A percentile compares a stretch with the other conserved stretches of the same genome.
Conservation (phyloP, 2,329 filamentous ascomycete species). For the Scleromitrula shiraiana region DNA sequence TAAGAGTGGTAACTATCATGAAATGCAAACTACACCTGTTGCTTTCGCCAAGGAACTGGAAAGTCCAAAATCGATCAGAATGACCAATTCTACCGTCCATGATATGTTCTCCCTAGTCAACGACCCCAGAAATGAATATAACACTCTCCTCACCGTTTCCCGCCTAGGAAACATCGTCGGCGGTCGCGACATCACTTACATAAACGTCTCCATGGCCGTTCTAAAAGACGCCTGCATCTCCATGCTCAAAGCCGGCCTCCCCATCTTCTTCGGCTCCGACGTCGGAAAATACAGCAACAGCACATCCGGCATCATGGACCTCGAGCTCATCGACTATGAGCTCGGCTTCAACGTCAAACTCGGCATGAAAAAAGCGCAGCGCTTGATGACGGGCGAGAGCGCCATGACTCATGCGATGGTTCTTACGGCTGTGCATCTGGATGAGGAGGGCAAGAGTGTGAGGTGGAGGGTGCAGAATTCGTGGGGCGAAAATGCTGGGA, state of each 20-base stretch:
- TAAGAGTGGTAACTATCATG: constrained; percentile 54
- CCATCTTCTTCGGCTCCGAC: constrained; percentile 84
- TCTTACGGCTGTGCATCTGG: constrained; percentile 74
- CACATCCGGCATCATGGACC: constrained; percentile 69
- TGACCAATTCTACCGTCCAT: constrained; percentile 53
- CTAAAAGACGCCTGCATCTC: constrained; percentile 67
- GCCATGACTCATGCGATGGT: constrained; percentile 94
- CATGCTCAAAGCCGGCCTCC: constrained; percentile 70
- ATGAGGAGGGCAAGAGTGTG: constrained; percentile 54
- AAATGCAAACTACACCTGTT: constrained; percentile 56
- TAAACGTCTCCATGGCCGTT: constrained; percentile 68
- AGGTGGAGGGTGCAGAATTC: constrained; percentile 85
- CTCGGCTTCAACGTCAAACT: constrained; percentile 74
- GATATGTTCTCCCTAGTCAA: constrained; percentile 75
- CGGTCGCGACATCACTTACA: constrained; percentile 67
- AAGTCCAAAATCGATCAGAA: constrained; percentile 46
- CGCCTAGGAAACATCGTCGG: constrained; percentile 76
- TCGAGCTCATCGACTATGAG: constrained; percentile 67
- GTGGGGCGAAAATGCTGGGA: constrained; percentile 64
- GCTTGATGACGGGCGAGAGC: constrained; percentile 65
- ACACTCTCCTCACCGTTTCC: constrained; percentile 65
- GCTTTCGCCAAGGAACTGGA: constrained; percentile 65
- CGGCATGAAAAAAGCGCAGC: constrained; percentile 66
- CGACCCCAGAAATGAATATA: constrained; percentile 71
- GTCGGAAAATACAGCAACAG: constrained; percentile 75